phyloP scores from a whole-genome alignment of 2,329 filamentous ascomycete species.

The Beauveria pseudobassiana region DNA sequence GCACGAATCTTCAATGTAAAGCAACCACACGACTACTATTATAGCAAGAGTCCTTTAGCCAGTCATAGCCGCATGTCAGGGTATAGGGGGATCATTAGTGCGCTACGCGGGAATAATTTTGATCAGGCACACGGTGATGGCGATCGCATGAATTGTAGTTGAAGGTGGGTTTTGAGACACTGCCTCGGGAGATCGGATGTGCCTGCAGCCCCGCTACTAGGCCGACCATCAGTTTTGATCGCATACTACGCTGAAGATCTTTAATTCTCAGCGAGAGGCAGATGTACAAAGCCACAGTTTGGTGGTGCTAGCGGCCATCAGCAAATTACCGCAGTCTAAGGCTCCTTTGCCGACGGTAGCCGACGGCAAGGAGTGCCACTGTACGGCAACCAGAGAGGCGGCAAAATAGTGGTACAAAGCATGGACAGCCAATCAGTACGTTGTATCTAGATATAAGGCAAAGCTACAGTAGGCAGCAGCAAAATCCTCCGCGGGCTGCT shows the following conservation, averaged over 20 bases:
- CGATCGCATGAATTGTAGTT: neutral
- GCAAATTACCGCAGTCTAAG: neutral
- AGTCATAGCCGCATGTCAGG: neutral
- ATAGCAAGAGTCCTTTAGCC: neutral
- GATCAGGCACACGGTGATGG: neutral
- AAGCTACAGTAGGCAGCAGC: neutral
- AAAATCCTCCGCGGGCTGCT: neutral
- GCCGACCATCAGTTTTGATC: neutral
- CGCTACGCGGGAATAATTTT: neutral
- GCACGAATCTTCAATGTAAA: neutral
- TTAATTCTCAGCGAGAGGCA: neutral
- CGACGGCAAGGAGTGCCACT: neutral
- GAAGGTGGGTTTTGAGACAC: neutral
- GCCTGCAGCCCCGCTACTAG: neutral
- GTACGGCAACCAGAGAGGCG: neutral
- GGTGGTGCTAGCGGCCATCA: neutral
- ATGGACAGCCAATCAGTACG: neutral
- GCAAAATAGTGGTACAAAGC: neutral
- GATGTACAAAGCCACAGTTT: neutral
- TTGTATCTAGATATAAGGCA: neutral
- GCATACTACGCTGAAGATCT: neutral
- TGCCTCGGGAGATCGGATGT: neutral
- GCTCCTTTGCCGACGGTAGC: neutral
- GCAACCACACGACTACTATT: neutral
- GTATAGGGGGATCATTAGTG: neutral